Percentiles rank a stretch among this genome's conserved stretches.
phyloP scores from a whole-genome alignment of 2,329 filamentous ascomycete species.

The Colletotrichum liriopes region DNA sequence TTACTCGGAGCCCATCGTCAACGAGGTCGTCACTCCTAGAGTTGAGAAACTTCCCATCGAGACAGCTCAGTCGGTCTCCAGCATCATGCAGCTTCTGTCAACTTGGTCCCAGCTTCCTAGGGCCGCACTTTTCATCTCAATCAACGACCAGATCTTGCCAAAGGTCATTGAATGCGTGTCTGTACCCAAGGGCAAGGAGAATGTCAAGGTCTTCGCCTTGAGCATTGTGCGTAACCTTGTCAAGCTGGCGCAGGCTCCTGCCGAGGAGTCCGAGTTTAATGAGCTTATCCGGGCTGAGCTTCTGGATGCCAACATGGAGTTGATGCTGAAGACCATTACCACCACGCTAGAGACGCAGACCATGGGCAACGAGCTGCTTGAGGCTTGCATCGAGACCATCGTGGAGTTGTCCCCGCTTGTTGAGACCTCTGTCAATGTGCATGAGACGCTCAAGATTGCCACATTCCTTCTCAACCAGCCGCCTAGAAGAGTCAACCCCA shows the following conservation, averaged over 20 bases:
- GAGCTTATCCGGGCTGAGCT: slow-evolving; percentile 70
- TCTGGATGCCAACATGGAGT: slow-evolving; percentile 69
- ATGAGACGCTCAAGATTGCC: slow-evolving; percentile 84
- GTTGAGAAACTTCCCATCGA: slow-evolving; percentile 85
- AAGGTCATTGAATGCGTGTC: slow-evolving; percentile 82
- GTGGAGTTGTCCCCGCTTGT: slow-evolving; percentile 83
- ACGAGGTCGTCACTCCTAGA: slow-evolving; percentile 83
- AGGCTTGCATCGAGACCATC: slow-evolving; percentile 84
- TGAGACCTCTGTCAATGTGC: slow-evolving; percentile 77
- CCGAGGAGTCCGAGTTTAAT: slow-evolving; percentile 68
- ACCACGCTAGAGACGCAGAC: slow-evolving; percentile 74
- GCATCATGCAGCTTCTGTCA: slow-evolving; percentile 83
- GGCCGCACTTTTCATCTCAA: slow-evolving; percentile 77
- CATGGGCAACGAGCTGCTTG: slow-evolving; percentile 81
- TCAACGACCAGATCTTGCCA: slow-evolving; percentile 75
- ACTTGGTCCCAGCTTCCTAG: slow-evolving; percentile 82
- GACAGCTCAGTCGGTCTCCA: slow-evolving; percentile 91
- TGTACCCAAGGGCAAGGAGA: slow-evolving; percentile 83
- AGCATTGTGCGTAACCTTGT: slow-evolving; percentile 81
- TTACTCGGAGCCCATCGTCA: slow-evolving; percentile 80
- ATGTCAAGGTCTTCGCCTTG: slow-evolving; percentile 88
- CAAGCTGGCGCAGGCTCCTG: slow-evolving; percentile 69
- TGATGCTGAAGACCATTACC: slow-evolving; percentile 78
- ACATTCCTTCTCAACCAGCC: slow-evolving; percentile 88
- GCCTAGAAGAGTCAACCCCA: slow-evolving; percentile 85